Conservation (phyloP, 441 rosid species). For the Gossypium trilobum region DNA sequence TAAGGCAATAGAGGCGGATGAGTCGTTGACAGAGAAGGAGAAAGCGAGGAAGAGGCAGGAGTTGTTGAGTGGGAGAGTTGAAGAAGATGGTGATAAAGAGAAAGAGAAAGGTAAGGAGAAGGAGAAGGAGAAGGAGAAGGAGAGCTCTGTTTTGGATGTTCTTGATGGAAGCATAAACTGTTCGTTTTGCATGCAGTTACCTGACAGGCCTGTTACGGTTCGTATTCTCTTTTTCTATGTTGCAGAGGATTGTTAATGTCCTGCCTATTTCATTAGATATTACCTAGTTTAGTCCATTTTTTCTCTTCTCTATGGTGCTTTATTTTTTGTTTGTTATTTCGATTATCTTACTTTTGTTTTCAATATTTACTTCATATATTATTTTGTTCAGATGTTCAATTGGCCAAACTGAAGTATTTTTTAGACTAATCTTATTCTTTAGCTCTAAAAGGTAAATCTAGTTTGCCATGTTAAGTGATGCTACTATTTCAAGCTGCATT, state of each 20-base stretch:
- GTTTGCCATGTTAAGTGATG: neutral
- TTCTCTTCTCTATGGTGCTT: no score
- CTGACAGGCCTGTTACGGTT: conserved; percentile 66
- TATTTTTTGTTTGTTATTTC: no score
- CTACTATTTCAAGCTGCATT: neutral
- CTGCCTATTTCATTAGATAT: neutral
- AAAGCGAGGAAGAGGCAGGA: conserved; percentile 22
- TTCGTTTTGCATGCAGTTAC: conserved; percentile 34
- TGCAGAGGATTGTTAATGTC: neutral
- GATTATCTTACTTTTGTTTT: neutral
- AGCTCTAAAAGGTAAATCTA: neutral
- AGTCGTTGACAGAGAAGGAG: conserved; percentile 22
- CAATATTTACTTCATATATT: neutral
- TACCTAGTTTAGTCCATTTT: neutral
- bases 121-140: neutral
- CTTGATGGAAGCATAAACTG: conserved; percentile 16
- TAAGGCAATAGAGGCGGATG: conserved; percentile 20
- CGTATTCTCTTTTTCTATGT: neutral
- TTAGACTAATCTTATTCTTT: neutral
- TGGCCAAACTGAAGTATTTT: neutral
- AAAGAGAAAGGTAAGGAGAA: conserved; percentile 8
- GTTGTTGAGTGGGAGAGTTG: conserved; percentile 17
- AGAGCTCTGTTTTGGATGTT: conserved; percentile 2
- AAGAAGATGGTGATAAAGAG: conserved; percentile 5
- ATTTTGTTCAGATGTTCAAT: neutral